Conservation (phyloP, 1,284 basidiomycete genomes). For the Chalciporus piperatoides region DNA sequence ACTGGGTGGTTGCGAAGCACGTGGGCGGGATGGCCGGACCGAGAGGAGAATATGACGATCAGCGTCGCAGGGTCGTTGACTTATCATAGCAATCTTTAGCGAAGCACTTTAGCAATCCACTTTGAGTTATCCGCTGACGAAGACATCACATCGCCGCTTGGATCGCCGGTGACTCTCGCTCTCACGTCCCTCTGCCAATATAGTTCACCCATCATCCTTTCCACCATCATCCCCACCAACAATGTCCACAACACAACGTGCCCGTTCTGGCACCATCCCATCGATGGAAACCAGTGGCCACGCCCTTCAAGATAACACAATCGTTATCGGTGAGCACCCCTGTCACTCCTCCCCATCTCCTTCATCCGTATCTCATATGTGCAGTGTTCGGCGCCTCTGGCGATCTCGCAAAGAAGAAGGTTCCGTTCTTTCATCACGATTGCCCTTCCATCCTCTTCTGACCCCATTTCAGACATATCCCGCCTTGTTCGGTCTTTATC, state of each 20-base stretch:
- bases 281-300: conserved; percentile 77
- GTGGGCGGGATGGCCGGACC: conserved; percentile 12
- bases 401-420: conserved; percentile 99
- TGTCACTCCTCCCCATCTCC: conserved; percentile 8
- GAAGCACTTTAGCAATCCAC: not conserved
- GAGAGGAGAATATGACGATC: conserved; percentile 1
- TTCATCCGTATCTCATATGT: conserved; percentile 15
- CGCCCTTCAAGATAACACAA: conserved; percentile 79
- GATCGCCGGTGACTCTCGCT: conserved; percentile 11
- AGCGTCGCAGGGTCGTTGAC: too few species aligned
- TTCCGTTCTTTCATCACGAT: conserved; percentile 27
- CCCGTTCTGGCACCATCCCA: conserved; percentile 77
- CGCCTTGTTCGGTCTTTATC: conserved; percentile 86
- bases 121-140: conserved; percentile 18
- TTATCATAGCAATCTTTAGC: too few species aligned
- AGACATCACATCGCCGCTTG: not conserved
- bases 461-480: conserved; percentile 74
- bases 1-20: not conserved
- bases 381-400: conserved; percentile 94
- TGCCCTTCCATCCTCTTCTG: conserved; percentile 8
- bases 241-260: conserved; percentile 46
- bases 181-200: conserved; percentile 29
- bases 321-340: conserved; percentile 71
- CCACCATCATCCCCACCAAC: not conserved
- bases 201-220: conserved; percentile 5